A percentile compares a stretch with the other conserved stretches of the same genome.
These are phyloP conservation scores for Pleurotus sapidus DNA, from an alignment of 768 basidiomycete genomes.

Conservation along the genomic window DNA sequence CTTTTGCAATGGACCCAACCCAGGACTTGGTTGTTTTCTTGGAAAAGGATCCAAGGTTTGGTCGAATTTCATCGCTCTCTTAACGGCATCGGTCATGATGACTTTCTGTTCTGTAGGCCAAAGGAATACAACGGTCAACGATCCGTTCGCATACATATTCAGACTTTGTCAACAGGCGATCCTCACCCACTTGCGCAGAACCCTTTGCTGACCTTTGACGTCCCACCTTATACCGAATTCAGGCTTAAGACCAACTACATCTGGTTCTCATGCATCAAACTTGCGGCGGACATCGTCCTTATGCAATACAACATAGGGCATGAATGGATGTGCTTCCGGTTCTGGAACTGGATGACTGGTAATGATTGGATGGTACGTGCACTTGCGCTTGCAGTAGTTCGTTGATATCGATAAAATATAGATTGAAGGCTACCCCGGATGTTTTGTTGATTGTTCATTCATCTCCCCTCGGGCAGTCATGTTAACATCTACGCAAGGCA, in stretches of 20 bases:
- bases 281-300: constrained; percentile 53
- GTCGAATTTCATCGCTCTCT: neutral
- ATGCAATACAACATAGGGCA: constrained; percentile 32
- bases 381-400: neutral
- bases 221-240: constrained; percentile 11
- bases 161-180: constrained; percentile 38
- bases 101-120: constrained; percentile 5
- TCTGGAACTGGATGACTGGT: constrained; percentile 56
- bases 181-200: constrained; percentile 39
- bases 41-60: constrained; percentile 18
- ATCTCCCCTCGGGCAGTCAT: constrained; percentile 41
- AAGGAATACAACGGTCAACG: constrained; percentile 7
- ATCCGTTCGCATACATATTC: constrained; percentile 32
- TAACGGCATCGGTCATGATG: neutral
- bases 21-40: constrained; percentile 56
- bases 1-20: constrained; percentile 65
- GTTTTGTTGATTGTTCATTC: constrained; percentile 44
- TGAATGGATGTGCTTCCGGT: constrained; percentile 29
- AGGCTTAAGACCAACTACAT: constrained; percentile 15
- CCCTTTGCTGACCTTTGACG: constrained; percentile 22
- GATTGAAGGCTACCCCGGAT: constrained; percentile 12
- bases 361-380: constrained; percentile 36
- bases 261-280: constrained; percentile 40
- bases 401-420: neutral
- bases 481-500: constrained; percentile 28